Evolutionary conservation across 352 stramenopile species (phyloP).

Genomic region (Plasmopara viticola): DNA sequence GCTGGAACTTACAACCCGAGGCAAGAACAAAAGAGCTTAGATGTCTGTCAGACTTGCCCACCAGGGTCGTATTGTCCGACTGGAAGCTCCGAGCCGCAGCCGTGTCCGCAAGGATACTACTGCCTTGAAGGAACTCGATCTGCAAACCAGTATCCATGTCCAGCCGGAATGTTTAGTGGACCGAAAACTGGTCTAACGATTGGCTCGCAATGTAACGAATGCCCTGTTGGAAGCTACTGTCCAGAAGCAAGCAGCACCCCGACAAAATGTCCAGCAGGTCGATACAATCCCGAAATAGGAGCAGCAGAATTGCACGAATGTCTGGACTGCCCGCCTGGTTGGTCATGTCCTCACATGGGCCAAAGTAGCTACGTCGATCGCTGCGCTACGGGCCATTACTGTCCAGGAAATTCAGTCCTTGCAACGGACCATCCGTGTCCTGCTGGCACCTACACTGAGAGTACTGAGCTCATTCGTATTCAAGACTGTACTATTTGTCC

Average conservation of each 20-base stretch:
- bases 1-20: conserved; percentile 77
- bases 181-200: conserved; percentile 41
- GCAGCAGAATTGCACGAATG: conserved; percentile 54
- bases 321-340: conserved; percentile 58
- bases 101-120: conserved; percentile 78
- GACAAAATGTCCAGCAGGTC: conserved; percentile 59
- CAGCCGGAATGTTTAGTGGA: conserved; percentile 79
- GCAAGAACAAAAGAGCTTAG: conserved; percentile 37
- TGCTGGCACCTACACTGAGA: conserved; percentile 69
- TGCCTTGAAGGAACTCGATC: conserved; percentile 66
- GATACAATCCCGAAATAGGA: conserved; percentile 58
- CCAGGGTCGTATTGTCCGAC: conserved; percentile 59
- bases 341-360: conserved; percentile 63
- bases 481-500: conserved; percentile 79
- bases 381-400: conserved; percentile 68
- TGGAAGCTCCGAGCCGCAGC: conserved; percentile 34
- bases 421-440: conserved; percentile 56
- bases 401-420: conserved; percentile 53
- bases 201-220: conserved; percentile 49
- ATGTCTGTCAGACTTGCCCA: conserved; percentile 54
- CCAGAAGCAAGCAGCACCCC: conserved; percentile 66
- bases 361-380: conserved; percentile 56
- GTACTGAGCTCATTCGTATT: conserved; percentile 48
- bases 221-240: conserved; percentile 75
- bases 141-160: conserved; percentile 76